Conservation (phyloP, 208 protist genomes). For the Leishmania tarentolae region DNA sequence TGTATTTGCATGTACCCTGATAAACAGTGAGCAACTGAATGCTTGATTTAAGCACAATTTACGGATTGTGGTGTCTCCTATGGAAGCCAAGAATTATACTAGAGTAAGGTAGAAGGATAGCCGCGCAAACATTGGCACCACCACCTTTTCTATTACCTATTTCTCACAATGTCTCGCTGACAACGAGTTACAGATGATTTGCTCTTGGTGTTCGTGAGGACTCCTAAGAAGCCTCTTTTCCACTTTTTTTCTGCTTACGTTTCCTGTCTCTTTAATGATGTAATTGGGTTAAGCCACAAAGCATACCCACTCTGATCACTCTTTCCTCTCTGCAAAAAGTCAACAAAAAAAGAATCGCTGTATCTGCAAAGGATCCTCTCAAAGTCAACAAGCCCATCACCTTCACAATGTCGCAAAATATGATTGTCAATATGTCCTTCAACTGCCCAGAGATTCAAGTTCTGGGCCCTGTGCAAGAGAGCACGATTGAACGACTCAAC, state of each 20-base stretch:
- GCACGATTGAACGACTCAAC: constrained; percentile 88
- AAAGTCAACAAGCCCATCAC: neutral
- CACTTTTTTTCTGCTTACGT: neutral
- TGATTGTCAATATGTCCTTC: constrained; percentile 83
- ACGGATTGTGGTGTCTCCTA: neutral
- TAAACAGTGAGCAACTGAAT: neutral
- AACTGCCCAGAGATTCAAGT: constrained; percentile 88
- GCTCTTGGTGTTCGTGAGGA: neutral
- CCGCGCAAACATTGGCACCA: neutral
- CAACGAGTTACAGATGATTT: neutral
- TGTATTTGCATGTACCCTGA: neutral
- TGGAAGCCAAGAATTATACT: neutral
- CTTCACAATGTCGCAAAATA: constrained; percentile 59
- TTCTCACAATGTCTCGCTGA: neutral
- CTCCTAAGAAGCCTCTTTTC: neutral
- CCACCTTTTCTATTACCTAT: neutral
- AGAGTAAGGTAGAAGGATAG: neutral
- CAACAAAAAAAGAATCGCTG: neutral
- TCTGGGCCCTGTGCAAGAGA: constrained; percentile 83
- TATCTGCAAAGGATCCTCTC: neutral
- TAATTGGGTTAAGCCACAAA: neutral
- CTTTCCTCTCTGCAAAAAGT: too few relatives aligned
- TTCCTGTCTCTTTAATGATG: neutral
- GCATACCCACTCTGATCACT: neutral
- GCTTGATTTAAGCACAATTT: neutral